Evolutionary conservation across 2,329 filamentous ascomycete species (phyloP).

Genomic region (Dichotomopilus funicola): DNA sequence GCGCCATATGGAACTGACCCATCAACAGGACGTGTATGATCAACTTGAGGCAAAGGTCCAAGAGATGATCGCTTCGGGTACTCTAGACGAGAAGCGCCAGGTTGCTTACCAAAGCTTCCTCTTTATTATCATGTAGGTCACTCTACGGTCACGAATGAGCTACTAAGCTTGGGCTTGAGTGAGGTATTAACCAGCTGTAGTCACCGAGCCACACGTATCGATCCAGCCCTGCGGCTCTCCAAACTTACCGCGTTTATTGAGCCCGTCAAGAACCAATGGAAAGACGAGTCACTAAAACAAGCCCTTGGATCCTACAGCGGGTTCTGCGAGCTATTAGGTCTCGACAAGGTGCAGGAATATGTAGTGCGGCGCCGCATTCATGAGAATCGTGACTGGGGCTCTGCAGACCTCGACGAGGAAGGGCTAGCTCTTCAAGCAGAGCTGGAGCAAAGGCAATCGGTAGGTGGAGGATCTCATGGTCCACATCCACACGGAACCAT

Average conservation of each 20-base stretch:
- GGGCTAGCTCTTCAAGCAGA: slow-evolving; percentile 72
- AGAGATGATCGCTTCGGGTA: slow-evolving; percentile 66
- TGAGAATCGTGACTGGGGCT: slow-evolving; percentile 75
- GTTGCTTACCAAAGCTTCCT: slow-evolving; percentile 85
- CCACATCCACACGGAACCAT: background rate
- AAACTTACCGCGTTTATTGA: slow-evolving; percentile 71
- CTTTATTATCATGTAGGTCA: slow-evolving; percentile 78
- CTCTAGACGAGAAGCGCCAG: slow-evolving; percentile 73
- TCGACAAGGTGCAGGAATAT: slow-evolving; percentile 77
- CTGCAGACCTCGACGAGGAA: slow-evolving; percentile 67
- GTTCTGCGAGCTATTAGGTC: slow-evolving; percentile 73
- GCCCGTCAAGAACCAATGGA: slow-evolving; percentile 79
- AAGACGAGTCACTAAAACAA: slow-evolving; percentile 58
- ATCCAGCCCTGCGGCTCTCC: slow-evolving; percentile 61
- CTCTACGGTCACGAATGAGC: no score
- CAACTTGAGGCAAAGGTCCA: slow-evolving; percentile 77
- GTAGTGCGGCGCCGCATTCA: slow-evolving; percentile 67
- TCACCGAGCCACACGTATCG: slow-evolving; percentile 73
- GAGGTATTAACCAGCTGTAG: slow-evolving; percentile 32
- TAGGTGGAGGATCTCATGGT: slow-evolving; percentile 26
- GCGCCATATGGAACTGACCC: slow-evolving; percentile 17
- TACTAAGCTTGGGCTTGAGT: background rate
- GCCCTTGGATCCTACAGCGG: slow-evolving; percentile 67
- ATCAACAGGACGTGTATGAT: slow-evolving; percentile 66
- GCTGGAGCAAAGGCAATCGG: slow-evolving; percentile 68